These are phyloP conservation scores for Penicillium cosmopolitanum DNA, from an alignment of 495 filamentous ascomycete species.

Conservation along the genomic window DNA sequence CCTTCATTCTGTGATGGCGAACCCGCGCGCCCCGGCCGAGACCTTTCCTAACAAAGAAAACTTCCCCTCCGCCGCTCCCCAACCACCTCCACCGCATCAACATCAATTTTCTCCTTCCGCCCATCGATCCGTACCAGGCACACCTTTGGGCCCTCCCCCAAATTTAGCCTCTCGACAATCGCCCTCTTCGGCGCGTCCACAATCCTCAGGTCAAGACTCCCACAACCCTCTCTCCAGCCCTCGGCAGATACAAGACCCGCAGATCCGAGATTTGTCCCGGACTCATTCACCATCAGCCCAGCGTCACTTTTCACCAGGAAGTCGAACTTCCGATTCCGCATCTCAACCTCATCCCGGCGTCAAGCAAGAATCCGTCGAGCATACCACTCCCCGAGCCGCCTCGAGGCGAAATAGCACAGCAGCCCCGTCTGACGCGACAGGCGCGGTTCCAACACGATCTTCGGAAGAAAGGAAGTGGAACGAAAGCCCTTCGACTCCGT, in stretches of 20 bases:
- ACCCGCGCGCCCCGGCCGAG: constrained; percentile 39
- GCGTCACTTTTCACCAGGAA: constrained; percentile 32
- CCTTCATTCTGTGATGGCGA: constrained; percentile 50
- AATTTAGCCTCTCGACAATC: constrained; percentile 39
- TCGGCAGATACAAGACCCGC: constrained; percentile 33
- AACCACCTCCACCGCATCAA: constrained; percentile 41
- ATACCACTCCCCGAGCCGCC: constrained; percentile 49
- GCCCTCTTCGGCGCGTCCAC: constrained; percentile 37
- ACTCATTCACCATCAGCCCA: constrained; percentile 37
- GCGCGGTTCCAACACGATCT: constrained; percentile 16
- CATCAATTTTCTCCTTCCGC: constrained; percentile 47
- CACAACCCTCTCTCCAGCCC: constrained; percentile 44
- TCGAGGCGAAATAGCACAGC: constrained; percentile 37
- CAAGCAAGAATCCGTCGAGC: constrained; percentile 46
- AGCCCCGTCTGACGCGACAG: constrained; percentile 19
- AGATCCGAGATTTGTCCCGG: constrained; percentile 25
- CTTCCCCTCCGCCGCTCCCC: constrained; percentile 43
- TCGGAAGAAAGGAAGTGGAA: constrained; percentile 35
- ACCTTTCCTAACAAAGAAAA: constrained; percentile 42
- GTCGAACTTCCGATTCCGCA: constrained; percentile 34
- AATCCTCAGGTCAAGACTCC: constrained; percentile 40
- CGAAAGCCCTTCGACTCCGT: constrained; percentile 31
- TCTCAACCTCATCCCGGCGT: constrained; percentile 26
- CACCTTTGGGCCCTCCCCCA: constrained; percentile 52
- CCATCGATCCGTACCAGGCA: constrained; percentile 49